Evolutionary conservation across 2,329 filamentous ascomycete genomes (phyloP).

Genomic region (Nigrospora sphaerica): DNA sequence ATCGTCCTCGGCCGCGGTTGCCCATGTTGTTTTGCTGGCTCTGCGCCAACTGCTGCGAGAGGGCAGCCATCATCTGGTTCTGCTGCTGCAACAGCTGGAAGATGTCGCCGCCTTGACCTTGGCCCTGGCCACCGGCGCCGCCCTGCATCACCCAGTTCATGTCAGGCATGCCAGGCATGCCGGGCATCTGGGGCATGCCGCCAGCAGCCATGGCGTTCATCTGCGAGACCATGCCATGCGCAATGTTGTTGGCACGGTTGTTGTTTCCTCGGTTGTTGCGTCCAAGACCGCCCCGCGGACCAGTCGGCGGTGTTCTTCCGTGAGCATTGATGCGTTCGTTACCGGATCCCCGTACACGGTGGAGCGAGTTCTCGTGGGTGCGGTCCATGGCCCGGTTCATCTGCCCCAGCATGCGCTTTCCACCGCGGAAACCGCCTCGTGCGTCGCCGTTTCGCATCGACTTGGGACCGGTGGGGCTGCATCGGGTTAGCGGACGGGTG

Average conservation of each 20-base stretch:
- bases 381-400: slow-evolving; percentile 79
- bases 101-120: slow-evolving; percentile 45
- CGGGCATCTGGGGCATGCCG: slow-evolving; percentile 27
- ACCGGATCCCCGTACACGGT: slow-evolving; percentile 69
- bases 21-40: slow-evolving; percentile 35
- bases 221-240: slow-evolving; percentile 28
- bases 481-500: slow-evolving; percentile 29
- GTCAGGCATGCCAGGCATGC: slow-evolving; percentile 35
- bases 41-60: slow-evolving; percentile 57
- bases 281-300: slow-evolving; percentile 52
- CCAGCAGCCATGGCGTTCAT: slow-evolving; percentile 27
- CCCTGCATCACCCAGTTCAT: slow-evolving; percentile 42
- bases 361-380: slow-evolving; percentile 64
- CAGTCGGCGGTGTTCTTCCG: slow-evolving; percentile 61
- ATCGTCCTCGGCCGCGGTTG: slow-evolving; percentile 42
- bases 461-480: slow-evolving; percentile 86
- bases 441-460: slow-evolving; percentile 67
- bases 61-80: slow-evolving; percentile 75
- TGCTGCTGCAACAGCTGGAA: slow-evolving; percentile 80
- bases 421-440: slow-evolving; percentile 52
- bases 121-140: slow-evolving; percentile 12
- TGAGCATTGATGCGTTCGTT: slow-evolving; percentile 79
- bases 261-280: slow-evolving; percentile 44
- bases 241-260: slow-evolving; percentile 41
- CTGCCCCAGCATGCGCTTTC: slow-evolving; percentile 76